A percentile compares a stretch with the other conserved stretches of the same genome.
These are phyloP conservation scores for Helichrysum umbraculigerum DNA, from an alignment of 129 eudicot species.

Conservation along the genomic window DNA sequence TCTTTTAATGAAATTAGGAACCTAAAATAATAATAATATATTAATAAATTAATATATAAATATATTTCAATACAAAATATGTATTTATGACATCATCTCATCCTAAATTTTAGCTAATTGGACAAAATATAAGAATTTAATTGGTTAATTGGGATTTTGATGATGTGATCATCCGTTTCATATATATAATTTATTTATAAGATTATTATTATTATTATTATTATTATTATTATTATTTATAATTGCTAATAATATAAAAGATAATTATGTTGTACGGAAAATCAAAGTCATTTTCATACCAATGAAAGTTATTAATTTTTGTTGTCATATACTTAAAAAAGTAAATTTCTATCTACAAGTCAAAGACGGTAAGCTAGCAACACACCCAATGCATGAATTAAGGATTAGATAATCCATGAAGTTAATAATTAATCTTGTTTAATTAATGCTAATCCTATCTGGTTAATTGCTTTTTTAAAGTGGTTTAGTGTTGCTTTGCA, in stretches of 20 bases:
- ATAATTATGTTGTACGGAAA: not conserved
- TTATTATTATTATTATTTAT: not conserved
- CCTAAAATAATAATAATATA: too few relatives aligned
- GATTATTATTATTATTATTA: not conserved
- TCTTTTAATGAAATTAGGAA: too few relatives aligned
- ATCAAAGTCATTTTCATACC: slow-evolving; percentile 9
- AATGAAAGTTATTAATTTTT: not conserved
- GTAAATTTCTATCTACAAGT: slow-evolving; percentile 12
- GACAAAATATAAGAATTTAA: too few relatives aligned
- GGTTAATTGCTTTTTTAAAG: slow-evolving; percentile 21
- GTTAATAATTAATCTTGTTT: slow-evolving; percentile 31
- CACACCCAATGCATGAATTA: slow-evolving; percentile 35
- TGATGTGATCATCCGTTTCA: too few relatives aligned
- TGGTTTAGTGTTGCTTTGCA: slow-evolving; percentile 31
- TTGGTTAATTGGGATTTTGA: too few relatives aligned
- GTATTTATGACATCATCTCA: too few relatives aligned
- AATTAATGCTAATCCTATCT: slow-evolving; percentile 36
- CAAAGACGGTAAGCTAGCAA: slow-evolving; percentile 22
- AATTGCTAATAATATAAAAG: not conserved
- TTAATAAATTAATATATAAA: too few relatives aligned
- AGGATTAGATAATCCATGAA: slow-evolving; percentile 36
- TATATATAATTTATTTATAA: too few relatives aligned
- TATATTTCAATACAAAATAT: too few relatives aligned
- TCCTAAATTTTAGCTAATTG: too few relatives aligned
- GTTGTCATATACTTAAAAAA: not conserved